phyloP scores from a whole-genome alignment of 2,329 filamentous ascomycete species.

The Fusarium udum region DNA sequence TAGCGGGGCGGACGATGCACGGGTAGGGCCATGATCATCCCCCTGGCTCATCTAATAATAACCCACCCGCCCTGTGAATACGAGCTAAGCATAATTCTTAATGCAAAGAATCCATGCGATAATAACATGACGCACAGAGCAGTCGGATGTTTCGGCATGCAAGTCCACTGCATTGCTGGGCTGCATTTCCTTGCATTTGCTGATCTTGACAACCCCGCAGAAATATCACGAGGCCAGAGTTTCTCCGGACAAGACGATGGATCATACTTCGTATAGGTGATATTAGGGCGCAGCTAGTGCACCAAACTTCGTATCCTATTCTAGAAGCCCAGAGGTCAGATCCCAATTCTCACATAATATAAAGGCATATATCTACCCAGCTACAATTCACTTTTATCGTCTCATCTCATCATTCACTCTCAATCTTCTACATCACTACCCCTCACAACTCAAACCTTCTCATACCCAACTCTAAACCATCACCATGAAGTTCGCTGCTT shows the following conservation, averaged over 20 bases:
- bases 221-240: neutral
- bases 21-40: neutral
- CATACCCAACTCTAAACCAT: conserved; percentile 1
- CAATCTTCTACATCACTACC: neutral
- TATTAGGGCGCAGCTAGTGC: conserved; percentile 12
- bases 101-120: neutral
- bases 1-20: neutral
- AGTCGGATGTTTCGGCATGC: conserved; percentile 5
- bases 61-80: neutral
- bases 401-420: neutral
- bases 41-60: conserved; percentile 6
- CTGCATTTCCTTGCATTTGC: neutral
- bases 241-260: neutral
- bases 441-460: neutral
- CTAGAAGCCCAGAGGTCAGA: neutral
- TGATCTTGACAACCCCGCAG: neutral
- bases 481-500: conserved; percentile 45
- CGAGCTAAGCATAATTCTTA: conserved; percentile 8
- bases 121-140: neutral
- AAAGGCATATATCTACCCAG: conserved; percentile 6
- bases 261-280: conserved; percentile 6
- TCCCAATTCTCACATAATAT: neutral
- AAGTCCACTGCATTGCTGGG: neutral
- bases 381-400: neutral
- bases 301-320: conserved; percentile 6